These are phyloP conservation scores for Agrostemma githago DNA, from an alignment of 148 eudicot species.

Conservation along the genomic window DNA sequence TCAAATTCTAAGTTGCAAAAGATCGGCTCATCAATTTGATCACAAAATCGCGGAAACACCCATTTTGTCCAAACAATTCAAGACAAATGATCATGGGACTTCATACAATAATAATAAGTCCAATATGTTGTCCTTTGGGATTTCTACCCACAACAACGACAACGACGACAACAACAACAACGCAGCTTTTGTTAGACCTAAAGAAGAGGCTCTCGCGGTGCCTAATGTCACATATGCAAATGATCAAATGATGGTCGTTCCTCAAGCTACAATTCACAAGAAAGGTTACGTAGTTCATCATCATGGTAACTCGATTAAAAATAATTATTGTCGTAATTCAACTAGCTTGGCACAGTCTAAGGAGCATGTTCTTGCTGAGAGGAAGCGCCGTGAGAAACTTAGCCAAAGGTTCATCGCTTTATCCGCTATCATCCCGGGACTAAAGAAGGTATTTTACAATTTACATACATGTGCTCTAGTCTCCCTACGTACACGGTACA, in stretches of 20 bases:
- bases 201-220: slow-evolving; percentile 28
- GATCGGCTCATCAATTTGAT: slow-evolving; percentile 22
- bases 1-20: slow-evolving; percentile 25
- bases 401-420: slow-evolving; percentile 57
- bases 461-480: neutral
- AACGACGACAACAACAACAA: neutral
- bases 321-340: slow-evolving; percentile 6
- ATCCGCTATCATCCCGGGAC: slow-evolving; percentile 59
- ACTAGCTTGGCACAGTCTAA: slow-evolving; percentile 33
- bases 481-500: too few relatives aligned
- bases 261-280: slow-evolving; percentile 26
- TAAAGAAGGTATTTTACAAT: slow-evolving; percentile 51
- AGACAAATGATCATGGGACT: slow-evolving; percentile 12
- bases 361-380: slow-evolving; percentile 62
- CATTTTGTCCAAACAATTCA: slow-evolving; percentile 21
- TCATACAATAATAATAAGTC: slow-evolving; percentile 10
- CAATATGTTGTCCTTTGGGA: slow-evolving; percentile 28
- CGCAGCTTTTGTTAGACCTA: slow-evolving; percentile 23
- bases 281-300: slow-evolving; percentile 21
- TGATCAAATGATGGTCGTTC: slow-evolving; percentile 20
- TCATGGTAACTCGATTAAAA: slow-evolving; percentile 26
- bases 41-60: slow-evolving; percentile 24
- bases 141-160: slow-evolving; percentile 25
- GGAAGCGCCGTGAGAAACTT: slow-evolving; percentile 58
- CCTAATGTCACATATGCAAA: slow-evolving; percentile 24